Evolutionary conservation across 192 early-diverging fungal species (phyloP).

Genomic region (Backusella macrospora): DNA sequence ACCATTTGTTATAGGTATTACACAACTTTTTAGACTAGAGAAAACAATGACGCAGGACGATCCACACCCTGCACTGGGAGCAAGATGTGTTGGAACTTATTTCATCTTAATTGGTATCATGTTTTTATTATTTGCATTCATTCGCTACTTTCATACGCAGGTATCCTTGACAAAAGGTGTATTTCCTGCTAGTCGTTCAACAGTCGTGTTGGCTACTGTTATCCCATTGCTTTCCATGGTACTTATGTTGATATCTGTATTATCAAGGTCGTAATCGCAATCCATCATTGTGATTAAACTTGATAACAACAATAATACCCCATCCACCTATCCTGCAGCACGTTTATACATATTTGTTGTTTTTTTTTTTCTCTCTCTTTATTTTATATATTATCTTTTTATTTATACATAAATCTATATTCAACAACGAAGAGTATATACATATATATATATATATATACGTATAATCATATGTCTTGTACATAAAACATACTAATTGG

Average conservation of each 20-base stretch:
- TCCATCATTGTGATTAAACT: background rate
- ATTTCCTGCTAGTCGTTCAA: conserved; percentile 73
- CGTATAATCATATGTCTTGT: background rate
- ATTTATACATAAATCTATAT: background rate
- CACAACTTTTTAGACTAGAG: conserved; percentile 39
- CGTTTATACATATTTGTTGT: background rate
- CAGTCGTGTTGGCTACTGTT: conserved; percentile 45
- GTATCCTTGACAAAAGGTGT: conserved; percentile 63
- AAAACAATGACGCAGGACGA: conserved; percentile 5
- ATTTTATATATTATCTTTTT: background rate
- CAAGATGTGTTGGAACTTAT: conserved; percentile 49
- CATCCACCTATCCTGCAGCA: background rate
- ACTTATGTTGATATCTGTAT: conserved; percentile 38
- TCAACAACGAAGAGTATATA: background rate
- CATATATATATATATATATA: background rate
- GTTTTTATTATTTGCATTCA: conserved; percentile 64
- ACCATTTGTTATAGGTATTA: conserved; percentile 28
- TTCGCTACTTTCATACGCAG: conserved; percentile 75
- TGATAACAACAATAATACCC: background rate
- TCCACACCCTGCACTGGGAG: conserved; percentile 29
- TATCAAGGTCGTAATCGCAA: background rate
- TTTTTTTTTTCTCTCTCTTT: background rate
- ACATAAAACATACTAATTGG: background rate
- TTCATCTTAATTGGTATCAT: conserved; percentile 68
- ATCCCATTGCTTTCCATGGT: conserved; percentile 39